Conservation (phyloP, 768 basidiomycete species). For the Pleurotus pulmonarius region DNA sequence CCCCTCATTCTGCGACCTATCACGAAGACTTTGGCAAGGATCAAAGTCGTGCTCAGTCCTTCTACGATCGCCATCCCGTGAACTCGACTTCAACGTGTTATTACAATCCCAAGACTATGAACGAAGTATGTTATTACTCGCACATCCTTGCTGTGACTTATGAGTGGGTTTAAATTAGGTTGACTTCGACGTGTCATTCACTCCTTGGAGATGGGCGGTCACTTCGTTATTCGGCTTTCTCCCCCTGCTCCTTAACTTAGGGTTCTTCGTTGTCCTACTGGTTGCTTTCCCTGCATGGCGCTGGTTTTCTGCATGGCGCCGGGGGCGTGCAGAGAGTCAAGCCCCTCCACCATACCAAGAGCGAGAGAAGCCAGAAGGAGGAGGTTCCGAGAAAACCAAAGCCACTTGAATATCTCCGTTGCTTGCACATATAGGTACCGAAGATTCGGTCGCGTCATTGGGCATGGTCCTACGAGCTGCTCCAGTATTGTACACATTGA, state of each 20-base stretch:
- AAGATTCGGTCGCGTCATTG: no score
- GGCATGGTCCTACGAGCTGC: no score
- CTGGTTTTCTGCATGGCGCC: background rate
- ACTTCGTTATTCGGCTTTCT: conserved; percentile 15
- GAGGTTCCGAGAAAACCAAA: no score
- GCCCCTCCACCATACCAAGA: no score
- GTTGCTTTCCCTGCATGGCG: background rate
- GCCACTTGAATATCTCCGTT: no score
- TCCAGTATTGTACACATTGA: no score
- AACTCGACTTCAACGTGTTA: conserved; percentile 14
- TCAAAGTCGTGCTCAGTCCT: conserved; percentile 2
- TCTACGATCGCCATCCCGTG: conserved; percentile 9
- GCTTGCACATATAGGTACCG: no score
- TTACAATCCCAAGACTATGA: conserved; percentile 13
- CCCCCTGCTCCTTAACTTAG: conserved; percentile 8
- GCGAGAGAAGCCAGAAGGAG: no score
- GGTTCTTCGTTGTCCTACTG: conserved; percentile 2
- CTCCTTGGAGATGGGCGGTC: conserved; percentile 17
- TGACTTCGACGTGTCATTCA: conserved; percentile 11
- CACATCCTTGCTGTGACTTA: background rate
- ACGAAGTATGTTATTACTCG: conserved; percentile 4
- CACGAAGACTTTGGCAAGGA: conserved; percentile 13
- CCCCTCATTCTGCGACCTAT: conserved; percentile 9
- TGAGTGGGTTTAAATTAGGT: background rate
- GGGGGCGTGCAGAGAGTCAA: no score